These are phyloP conservation scores for Aspergillus carlsbadensis DNA, from an alignment of 495 filamentous ascomycete genomes.

Conservation along the genomic window DNA sequence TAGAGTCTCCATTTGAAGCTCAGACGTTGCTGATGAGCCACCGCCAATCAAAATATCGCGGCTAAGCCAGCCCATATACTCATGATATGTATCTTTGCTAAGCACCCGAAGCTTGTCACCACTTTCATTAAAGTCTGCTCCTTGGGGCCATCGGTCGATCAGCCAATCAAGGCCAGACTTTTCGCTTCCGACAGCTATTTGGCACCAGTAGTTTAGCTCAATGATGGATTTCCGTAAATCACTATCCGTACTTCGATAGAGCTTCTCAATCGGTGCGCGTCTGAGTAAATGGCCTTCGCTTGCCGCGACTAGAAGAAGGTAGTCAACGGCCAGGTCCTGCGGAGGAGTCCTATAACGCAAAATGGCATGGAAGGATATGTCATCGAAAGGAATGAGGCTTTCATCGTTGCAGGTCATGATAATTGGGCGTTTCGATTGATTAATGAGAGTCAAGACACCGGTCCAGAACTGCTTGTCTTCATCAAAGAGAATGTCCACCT, in stretches of 20 bases:
- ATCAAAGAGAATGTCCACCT: slow-evolving; percentile 90
- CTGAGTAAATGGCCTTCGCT: slow-evolving; percentile 85
- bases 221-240: slow-evolving; percentile 83
- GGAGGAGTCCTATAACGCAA: slow-evolving; percentile 75
- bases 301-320: slow-evolving; percentile 78
- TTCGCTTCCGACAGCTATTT: slow-evolving; percentile 88
- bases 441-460: slow-evolving; percentile 72
- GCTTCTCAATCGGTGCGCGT: slow-evolving; percentile 60
- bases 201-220: slow-evolving; percentile 94
- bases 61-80: slow-evolving; percentile 74
- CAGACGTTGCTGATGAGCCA: slow-evolving; percentile 24
- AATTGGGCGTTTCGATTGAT: slow-evolving; percentile 84
- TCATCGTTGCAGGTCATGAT: slow-evolving; percentile 96
- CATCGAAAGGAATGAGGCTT: slow-evolving; percentile 64
- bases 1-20: slow-evolving; percentile 34
- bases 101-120: slow-evolving; percentile 72
- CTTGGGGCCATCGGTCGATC: slow-evolving; percentile 67
- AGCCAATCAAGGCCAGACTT: slow-evolving; percentile 91
- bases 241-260: slow-evolving; percentile 64
- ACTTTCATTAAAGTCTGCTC: slow-evolving; percentile 62
- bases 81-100: slow-evolving; percentile 75
- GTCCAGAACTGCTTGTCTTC: slow-evolving; percentile 95
- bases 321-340: slow-evolving; percentile 68
- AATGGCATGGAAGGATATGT: slow-evolving; percentile 76
- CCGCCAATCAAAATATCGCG: slow-evolving; percentile 47